A percentile compares a stretch with the other conserved stretches of the same genome.
phyloP scores from a whole-genome alignment of 164 flowering plant species.

The Amborella trichopoda region DNA sequence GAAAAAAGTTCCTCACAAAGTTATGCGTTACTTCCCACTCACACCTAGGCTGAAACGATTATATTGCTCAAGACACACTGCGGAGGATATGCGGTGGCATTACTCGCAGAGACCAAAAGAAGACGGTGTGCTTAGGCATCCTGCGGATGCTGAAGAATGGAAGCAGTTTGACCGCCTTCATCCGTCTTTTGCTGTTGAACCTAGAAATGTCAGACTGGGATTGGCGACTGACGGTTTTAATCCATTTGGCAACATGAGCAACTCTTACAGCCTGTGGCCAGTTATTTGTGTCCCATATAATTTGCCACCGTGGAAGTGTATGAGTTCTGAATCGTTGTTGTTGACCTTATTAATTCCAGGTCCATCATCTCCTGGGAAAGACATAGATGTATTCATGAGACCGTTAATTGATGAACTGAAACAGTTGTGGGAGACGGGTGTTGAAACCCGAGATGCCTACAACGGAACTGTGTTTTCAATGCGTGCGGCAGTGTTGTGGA shows the following conservation, averaged over 20 bases:
- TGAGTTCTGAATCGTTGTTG: background rate
- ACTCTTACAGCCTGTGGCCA: background rate
- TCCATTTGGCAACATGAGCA: background rate
- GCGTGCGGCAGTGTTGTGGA: background rate
- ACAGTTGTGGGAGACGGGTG: background rate
- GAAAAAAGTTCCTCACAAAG: background rate
- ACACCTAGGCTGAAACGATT: no score
- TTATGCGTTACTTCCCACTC: background rate
- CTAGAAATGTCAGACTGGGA: background rate
- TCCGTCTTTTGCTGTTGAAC: background rate
- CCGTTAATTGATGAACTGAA: background rate
- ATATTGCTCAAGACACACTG: no score
- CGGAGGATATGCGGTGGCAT: conserved; percentile 1
- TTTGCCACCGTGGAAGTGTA: conserved; percentile 1
- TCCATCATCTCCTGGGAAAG: background rate
- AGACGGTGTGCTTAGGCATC: background rate
- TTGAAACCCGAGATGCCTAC: background rate
- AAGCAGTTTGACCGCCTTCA: background rate
- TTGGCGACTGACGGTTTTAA: conserved; percentile 2
- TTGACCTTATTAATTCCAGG: background rate
- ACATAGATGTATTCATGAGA: background rate
- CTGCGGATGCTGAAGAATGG: conserved; percentile 1
- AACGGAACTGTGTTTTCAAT: background rate
- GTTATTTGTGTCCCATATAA: background rate
- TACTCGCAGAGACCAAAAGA: no score